Percentiles rank a stretch among this genome's conserved stretches.
These are phyloP conservation scores for Fusarium lateritium DNA, from an alignment of 2,329 filamentous ascomycete genomes.

Conservation along the genomic window DNA sequence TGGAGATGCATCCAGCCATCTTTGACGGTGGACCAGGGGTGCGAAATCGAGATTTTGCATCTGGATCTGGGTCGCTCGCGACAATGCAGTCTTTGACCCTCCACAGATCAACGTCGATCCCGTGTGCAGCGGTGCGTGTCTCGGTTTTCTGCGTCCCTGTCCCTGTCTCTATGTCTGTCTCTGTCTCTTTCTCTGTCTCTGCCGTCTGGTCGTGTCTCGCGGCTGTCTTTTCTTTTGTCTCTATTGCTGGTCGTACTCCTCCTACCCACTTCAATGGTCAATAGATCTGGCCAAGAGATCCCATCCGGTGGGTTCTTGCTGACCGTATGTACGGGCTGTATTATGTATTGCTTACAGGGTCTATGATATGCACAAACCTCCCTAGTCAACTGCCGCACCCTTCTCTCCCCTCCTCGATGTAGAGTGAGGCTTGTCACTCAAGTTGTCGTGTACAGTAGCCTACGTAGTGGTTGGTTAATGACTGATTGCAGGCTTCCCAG, in stretches of 20 bases:
- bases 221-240: constrained; percentile 11
- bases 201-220: constrained; percentile 1
- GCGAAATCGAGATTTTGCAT: constrained; percentile 49
- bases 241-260: no score
- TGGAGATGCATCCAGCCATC: constrained; percentile 8
- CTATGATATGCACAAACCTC: not conserved
- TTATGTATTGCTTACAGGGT: not conserved
- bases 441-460: not conserved
- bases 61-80: constrained; percentile 39
- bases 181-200: constrained; percentile 9
- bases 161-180: constrained; percentile 4
- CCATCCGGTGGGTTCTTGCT: not conserved
- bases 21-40: constrained; percentile 20
- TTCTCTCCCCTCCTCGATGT: not conserved
- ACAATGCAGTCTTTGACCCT: constrained; percentile 37
- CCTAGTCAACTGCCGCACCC: constrained; percentile 5
- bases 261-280: not conserved
- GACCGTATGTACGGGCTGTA: no score
- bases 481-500: not conserved
- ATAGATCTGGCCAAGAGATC: not conserved
- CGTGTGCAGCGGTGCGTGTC: constrained; percentile 25
- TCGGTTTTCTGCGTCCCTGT: constrained; percentile 14
- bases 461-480: not conserved
- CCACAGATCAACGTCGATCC: constrained; percentile 48
- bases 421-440: not conserved